Percentiles rank a stretch among this genome's conserved stretches.
Evolutionary conservation across 768 basidiomycete genomes (phyloP).

Genomic region (Boletus patriciae): DNA sequence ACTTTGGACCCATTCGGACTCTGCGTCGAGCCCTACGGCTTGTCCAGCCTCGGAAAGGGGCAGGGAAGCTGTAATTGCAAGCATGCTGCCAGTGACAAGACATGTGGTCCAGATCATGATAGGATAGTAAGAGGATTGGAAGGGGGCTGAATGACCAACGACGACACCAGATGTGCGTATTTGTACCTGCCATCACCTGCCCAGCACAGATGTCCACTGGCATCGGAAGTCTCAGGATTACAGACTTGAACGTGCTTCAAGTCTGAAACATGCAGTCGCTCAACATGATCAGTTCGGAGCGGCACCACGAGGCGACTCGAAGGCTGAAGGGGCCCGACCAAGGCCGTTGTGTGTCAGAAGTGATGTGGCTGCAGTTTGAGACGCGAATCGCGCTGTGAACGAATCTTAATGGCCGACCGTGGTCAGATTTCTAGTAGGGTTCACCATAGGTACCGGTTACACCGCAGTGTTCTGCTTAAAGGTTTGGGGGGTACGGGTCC

Average conservation of each 20-base stretch:
- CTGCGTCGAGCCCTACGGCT: conserved; percentile 18
- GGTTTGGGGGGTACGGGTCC: too few relatives aligned
- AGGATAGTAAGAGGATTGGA: not conserved
- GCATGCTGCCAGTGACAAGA: conserved; percentile 8
- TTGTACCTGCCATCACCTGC: not conserved
- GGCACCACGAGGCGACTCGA: not conserved
- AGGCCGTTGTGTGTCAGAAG: too few relatives aligned
- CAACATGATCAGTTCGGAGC: not conserved
- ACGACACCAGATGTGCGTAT: not conserved
- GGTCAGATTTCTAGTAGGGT: too few relatives aligned
- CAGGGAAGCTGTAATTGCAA: conserved; percentile 9
- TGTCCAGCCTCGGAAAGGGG: conserved; percentile 6
- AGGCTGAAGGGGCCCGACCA: too few relatives aligned
- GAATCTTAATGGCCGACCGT: too few relatives aligned
- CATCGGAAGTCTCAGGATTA: too few relatives aligned
- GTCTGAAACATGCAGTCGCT: not conserved
- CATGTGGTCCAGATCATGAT: conserved; percentile 1
- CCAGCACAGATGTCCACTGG: too few relatives aligned
- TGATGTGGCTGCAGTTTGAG: too few relatives aligned
- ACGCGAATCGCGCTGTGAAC: too few relatives aligned
- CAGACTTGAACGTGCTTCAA: too few relatives aligned
- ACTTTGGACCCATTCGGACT: conserved; percentile 17
- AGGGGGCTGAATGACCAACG: not conserved
- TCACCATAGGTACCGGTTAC: too few relatives aligned
- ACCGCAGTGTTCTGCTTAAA: too few relatives aligned